phyloP scores from a whole-genome alignment of 441 rosid genomes.

The Arabidopsis hybrid region DNA sequence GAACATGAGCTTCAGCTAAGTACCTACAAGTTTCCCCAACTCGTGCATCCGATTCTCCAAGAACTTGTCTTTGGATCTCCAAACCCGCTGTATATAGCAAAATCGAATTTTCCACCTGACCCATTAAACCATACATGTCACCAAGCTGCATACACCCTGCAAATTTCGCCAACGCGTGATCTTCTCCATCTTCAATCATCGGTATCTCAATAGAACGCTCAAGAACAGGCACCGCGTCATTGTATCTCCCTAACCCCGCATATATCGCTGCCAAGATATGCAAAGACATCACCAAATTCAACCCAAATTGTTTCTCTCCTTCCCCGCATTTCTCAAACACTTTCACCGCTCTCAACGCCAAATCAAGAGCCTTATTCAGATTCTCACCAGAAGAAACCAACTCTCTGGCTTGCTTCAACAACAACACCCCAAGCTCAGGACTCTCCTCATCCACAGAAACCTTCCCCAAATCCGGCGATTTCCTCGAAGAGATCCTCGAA shows the following conservation, averaged over 20 bases:
- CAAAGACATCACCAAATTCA: constrained; percentile 80
- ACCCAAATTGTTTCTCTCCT: constrained; percentile 55
- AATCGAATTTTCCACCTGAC: constrained; percentile 85
- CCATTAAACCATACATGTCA: constrained; percentile 82
- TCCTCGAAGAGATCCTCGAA: constrained; percentile 49
- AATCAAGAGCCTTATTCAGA: constrained; percentile 66
- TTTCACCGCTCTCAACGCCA: constrained; percentile 61
- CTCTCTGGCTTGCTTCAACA: constrained; percentile 72
- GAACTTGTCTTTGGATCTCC: constrained; percentile 84
- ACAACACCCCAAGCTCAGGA: constrained; percentile 70
- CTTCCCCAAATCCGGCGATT: constrained; percentile 51
- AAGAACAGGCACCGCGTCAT: constrained; percentile 79
- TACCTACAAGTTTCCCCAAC: constrained; percentile 86
- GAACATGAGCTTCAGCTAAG: constrained; percentile 86
- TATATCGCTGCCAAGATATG: constrained; percentile 77
- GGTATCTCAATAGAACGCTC: constrained; percentile 84
- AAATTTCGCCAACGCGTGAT: constrained; percentile 88
- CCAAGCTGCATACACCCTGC: constrained; percentile 97
- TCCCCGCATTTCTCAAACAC: constrained; percentile 62
- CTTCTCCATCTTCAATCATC: constrained; percentile 75
- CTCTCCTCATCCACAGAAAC: constrained; percentile 54
- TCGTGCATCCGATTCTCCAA: constrained; percentile 75
- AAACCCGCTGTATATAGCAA: constrained; percentile 82
- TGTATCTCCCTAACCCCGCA: constrained; percentile 67
- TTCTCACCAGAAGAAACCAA: constrained; percentile 74